phyloP scores from a whole-genome alignment of 257 asterid species.

The Parsonsia alboflavescens region DNA sequence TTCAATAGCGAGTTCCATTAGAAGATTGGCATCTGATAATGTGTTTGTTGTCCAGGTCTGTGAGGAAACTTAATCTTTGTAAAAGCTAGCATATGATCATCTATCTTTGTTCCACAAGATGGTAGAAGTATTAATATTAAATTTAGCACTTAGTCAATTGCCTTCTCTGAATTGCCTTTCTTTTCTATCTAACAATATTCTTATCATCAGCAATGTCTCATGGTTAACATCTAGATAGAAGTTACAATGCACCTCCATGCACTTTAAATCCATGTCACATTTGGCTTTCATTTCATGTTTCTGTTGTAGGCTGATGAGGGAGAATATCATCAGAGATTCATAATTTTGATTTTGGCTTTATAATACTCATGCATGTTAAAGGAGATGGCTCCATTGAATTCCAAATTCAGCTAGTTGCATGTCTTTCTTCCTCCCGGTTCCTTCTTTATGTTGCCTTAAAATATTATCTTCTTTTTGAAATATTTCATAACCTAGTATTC shows the following conservation, averaged over 20 bases:
- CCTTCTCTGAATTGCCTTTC: background rate
- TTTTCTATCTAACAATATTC: background rate
- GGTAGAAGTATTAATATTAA: background rate
- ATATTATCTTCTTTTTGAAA: background rate
- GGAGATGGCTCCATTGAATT: background rate
- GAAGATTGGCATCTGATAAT: slow-evolving; percentile 77
- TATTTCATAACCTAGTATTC: background rate
- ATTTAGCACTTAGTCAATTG: background rate
- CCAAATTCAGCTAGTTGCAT: background rate
- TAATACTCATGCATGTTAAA: background rate
- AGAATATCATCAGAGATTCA: background rate
- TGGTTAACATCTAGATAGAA: background rate
- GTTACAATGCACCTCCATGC: background rate
- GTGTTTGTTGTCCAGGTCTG: slow-evolving; percentile 95
- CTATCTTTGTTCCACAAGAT: background rate
- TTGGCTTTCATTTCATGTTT: background rate
- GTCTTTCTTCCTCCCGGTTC: background rate
- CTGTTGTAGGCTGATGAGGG: background rate
- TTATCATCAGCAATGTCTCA: no score
- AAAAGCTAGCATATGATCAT: background rate
- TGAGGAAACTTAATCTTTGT: slow-evolving; percentile 15
- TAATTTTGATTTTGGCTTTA: background rate
- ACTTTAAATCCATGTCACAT: background rate
- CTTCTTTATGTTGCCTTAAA: background rate
- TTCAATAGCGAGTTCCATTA: slow-evolving; percentile 86